These are phyloP conservation scores for Cyanidioschyzon merolae DNA, from an alignment of 23 red algal species.

Conservation along the genomic window DNA sequence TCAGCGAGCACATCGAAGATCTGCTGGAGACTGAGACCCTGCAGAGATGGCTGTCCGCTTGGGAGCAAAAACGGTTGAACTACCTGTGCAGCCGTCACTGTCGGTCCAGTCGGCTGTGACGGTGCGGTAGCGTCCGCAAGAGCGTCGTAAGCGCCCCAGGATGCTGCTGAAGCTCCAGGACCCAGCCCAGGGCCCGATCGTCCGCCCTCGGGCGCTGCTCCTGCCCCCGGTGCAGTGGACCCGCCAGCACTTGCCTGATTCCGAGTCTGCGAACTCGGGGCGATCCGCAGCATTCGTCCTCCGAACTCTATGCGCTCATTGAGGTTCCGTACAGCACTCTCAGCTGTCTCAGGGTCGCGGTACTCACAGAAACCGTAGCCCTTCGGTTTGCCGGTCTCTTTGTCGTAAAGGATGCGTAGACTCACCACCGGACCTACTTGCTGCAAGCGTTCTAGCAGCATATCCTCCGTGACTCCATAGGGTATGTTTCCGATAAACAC, in stretches of 20 bases:
- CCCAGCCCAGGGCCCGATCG: background rate
- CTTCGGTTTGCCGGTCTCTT: slow-evolving; percentile 79
- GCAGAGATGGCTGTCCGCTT: background rate
- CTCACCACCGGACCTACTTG: slow-evolving; percentile 75
- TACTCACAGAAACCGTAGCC: slow-evolving; percentile 97
- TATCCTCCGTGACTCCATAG: slow-evolving; percentile 80
- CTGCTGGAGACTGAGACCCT: slow-evolving; percentile 26
- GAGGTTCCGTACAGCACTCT: slow-evolving; percentile 75
- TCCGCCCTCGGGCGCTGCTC: background rate
- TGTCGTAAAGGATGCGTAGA: slow-evolving; percentile 82
- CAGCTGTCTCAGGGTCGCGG: slow-evolving; percentile 83
- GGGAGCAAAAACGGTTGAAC: slow-evolving; percentile 13
- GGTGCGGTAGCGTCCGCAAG: background rate
- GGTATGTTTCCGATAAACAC: slow-evolving; percentile 93
- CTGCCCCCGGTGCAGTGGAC: background rate
- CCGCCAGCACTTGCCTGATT: background rate
- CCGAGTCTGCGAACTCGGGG: slow-evolving; percentile 1
- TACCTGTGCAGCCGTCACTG: background rate
- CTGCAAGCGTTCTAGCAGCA: slow-evolving; percentile 67
- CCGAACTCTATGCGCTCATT: slow-evolving; percentile 61
- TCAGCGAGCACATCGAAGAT: slow-evolving; percentile 69
- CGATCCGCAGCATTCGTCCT: slow-evolving; percentile 62
- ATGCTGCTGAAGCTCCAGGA: background rate
- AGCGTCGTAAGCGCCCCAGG: background rate
- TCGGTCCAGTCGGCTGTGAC: background rate